Percentiles rank a stretch among this genome's conserved stretches.
Conservation (phyloP, 2,329 filamentous ascomycete genomes). For the Rhinocladiella similis region DNA sequence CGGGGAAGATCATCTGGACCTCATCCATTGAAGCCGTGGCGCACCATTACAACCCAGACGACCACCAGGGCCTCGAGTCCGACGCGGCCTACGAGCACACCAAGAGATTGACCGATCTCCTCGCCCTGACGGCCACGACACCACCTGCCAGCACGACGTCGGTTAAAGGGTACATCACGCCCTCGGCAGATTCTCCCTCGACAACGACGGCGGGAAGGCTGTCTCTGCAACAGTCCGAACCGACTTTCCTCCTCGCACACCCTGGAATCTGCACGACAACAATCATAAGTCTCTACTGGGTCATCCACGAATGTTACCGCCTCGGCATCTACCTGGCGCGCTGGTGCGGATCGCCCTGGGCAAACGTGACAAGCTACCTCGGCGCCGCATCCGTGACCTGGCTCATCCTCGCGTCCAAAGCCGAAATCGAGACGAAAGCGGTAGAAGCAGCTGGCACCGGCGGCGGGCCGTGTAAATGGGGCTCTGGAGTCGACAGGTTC, state of each 20-base stretch:
- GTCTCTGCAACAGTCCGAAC: slow-evolving; percentile 36
- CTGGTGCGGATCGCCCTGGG: slow-evolving; percentile 84
- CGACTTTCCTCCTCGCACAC: slow-evolving; percentile 75
- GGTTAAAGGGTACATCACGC: slow-evolving; percentile 51
- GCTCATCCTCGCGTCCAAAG: slow-evolving; percentile 68
- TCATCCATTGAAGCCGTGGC: slow-evolving; percentile 73
- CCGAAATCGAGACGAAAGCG: slow-evolving; percentile 39
- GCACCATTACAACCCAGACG: slow-evolving; percentile 60
- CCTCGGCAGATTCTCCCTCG: slow-evolving; percentile 7
- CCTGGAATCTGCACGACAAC: slow-evolving; percentile 83
- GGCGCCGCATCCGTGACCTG: slow-evolving; percentile 77
- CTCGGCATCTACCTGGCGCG: slow-evolving; percentile 56
- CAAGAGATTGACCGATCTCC: slow-evolving; percentile 82
- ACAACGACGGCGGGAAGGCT: slow-evolving; percentile 16
- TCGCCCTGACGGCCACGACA: slow-evolving; percentile 65
- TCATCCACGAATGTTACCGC: slow-evolving; percentile 23
- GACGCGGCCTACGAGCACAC: slow-evolving; percentile 75
- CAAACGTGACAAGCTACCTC: slow-evolving; percentile 71
- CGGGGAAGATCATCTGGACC: slow-evolving; percentile 79
- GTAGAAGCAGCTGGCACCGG: slow-evolving; percentile 57
- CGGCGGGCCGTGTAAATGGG: slow-evolving; percentile 75
- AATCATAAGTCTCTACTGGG: slow-evolving; percentile 69
- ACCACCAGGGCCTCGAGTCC: slow-evolving; percentile 72
- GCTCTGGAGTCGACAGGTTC: slow-evolving; percentile 63
- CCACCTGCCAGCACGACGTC: slow-evolving; percentile 64